These are phyloP conservation scores for Penicillium maclennaniae DNA, from an alignment of 495 filamentous ascomycete species.

Conservation along the genomic window DNA sequence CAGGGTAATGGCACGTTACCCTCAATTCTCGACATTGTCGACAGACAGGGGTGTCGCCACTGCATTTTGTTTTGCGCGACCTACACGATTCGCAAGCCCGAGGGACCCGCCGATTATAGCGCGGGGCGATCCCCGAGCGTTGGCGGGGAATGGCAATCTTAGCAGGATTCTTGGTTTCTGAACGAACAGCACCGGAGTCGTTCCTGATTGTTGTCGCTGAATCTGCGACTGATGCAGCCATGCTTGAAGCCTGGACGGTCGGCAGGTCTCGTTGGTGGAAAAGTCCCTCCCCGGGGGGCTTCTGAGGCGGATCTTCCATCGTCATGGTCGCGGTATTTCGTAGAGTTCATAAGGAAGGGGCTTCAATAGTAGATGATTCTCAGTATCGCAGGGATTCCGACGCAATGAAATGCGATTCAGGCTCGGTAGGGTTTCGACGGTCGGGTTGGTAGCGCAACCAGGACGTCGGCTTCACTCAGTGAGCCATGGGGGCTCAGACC, in stretches of 20 bases:
- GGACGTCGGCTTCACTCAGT: background rate
- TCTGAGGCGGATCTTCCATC: constrained; percentile 8
- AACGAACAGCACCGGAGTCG: background rate
- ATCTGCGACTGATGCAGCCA: constrained; percentile 10
- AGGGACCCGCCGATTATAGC: constrained; percentile 43
- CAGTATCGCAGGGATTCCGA: background rate
- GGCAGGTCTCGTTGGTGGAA: background rate
- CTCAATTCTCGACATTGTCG: constrained; percentile 54
- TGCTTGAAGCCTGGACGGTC: background rate
- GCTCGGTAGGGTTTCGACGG: background rate
- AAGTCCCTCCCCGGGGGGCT: background rate
- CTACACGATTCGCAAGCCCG: constrained; percentile 70
- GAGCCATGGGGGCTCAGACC: background rate
- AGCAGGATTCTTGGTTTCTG: constrained; percentile 16
- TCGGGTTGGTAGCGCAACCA: background rate
- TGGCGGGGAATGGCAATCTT: constrained; percentile 51
- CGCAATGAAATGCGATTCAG: constrained; percentile 5
- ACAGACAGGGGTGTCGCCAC: constrained; percentile 54
- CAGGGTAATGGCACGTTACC: constrained; percentile 50
- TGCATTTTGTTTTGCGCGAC: constrained; percentile 63
- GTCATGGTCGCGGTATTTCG: constrained; percentile 16
- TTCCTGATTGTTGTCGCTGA: constrained; percentile 1
- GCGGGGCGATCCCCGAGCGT: constrained; percentile 22
- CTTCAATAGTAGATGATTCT: background rate
- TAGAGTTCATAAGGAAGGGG: background rate